Base-by-base conservation (phyloP, 805 yeast species). In the Metschnikowia matae region DNA sequence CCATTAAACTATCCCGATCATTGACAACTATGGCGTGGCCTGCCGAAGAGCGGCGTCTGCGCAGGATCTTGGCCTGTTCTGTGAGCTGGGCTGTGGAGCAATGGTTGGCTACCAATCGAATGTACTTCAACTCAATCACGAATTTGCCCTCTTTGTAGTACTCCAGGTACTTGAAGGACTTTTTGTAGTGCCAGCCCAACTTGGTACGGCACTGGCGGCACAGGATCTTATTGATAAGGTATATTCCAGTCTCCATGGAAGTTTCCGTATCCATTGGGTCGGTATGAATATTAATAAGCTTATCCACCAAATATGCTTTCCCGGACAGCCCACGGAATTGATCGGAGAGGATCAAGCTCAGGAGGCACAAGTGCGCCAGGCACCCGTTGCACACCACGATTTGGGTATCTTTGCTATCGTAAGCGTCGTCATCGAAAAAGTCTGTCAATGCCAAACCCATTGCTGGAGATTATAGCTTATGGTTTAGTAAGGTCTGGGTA, bases 111-210 rank as follows among this genome's bases (percentile, higher is more conserved):
- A 72, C 67, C 46, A 65, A 61, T 47, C 63, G 62, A 15, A 73
- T 63, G 57, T 51, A 73, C 40, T 63, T 62, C 36, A 64, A 61
- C 58, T 73, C 78, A 56, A 73, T 71, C 43, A 73, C 78, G 55
- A 61, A 73, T 58, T 73, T 73, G 40, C 77, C 75, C 58, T 73
- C 78, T 52, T 73, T 73, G 54, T 73, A 73, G 18, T 62, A 56
- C 53, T 73, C 75, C 38, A 64, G 56, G 48, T 63, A 64, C 45
- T 62, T 60, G 53, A 55, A 72, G 11, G 75, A 60, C 51, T 73
- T 73, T 54, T 65, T 65, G 54, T 73, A 73, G 48, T 58, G 65
- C 78, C 78, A 73, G 13, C 78, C 78, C 40, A 73, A 55, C 17
- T 52, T 54, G 10, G 56, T 59, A 44, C 53, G 47, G 52, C 78